Conservation (phyloP, 2,329 filamentous ascomycete genomes). For the Clarireedia sp. region DNA sequence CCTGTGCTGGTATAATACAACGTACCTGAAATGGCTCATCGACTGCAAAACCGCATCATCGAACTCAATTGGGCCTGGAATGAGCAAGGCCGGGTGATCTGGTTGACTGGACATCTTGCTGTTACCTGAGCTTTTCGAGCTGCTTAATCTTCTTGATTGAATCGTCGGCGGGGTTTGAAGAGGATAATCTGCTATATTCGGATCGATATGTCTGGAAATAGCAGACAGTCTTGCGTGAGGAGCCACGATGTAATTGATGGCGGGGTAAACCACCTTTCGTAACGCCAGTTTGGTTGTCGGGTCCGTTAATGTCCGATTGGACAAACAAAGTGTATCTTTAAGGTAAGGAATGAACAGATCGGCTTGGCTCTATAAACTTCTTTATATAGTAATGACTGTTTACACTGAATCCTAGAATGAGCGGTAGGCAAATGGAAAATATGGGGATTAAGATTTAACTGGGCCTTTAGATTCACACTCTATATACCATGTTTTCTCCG, state of each 20-base stretch:
- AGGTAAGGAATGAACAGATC: background rate
- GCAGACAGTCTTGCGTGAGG: conserved; percentile 26
- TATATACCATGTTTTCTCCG: background rate
- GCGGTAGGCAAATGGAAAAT: background rate
- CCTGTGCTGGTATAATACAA: too few relatives aligned
- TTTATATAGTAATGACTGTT: background rate
- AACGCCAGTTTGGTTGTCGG: conserved; percentile 2
- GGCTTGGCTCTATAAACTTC: background rate
- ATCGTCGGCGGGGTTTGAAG: background rate
- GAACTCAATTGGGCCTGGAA: conserved; percentile 96
- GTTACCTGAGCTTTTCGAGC: background rate
- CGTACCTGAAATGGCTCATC: conserved; percentile 87
- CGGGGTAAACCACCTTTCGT: conserved; percentile 11
- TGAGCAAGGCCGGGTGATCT: conserved; percentile 68
- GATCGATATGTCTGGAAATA: conserved; percentile 30
- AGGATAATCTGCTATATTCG: background rate
- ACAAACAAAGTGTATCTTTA: background rate
- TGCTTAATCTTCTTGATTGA: conserved; percentile 11
- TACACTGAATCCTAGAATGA: background rate
- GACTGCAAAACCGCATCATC: conserved; percentile 93
- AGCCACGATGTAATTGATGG: conserved; percentile 15
- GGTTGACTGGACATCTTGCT: conserved; percentile 52
- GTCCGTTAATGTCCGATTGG: conserved; percentile 6
- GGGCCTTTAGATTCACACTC: background rate
- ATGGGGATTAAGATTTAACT: background rate